phyloP scores from a whole-genome alignment of 352 stramenopile species.

The Globisporangium emineosum region DNA sequence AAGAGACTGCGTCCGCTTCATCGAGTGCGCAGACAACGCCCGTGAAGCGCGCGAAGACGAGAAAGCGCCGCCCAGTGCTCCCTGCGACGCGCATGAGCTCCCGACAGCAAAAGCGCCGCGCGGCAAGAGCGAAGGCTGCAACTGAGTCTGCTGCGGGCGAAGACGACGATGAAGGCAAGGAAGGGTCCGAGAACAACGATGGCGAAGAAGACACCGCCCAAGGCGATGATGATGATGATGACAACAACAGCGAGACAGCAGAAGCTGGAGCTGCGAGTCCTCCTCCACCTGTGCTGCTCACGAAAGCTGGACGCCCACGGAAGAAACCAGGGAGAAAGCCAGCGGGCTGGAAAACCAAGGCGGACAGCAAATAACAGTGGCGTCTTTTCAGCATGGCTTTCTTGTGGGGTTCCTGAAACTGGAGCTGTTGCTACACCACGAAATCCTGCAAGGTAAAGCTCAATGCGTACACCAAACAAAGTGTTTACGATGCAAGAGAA shows the following conservation, averaged over 20 bases:
- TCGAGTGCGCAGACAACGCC: conserved; percentile 19
- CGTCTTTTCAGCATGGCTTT: no score
- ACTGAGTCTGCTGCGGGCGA: conserved; percentile 10
- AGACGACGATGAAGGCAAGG: conserved; percentile 15
- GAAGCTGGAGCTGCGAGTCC: not conserved
- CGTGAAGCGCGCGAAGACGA: conserved; percentile 33
- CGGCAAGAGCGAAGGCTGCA: conserved; percentile 33
- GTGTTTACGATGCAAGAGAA: no score
- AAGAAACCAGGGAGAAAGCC: conserved; percentile 62
- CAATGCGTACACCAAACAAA: no score
- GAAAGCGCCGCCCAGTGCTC: conserved; percentile 41
- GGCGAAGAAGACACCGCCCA: conserved; percentile 25
- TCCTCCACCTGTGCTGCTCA: conserved; percentile 24
- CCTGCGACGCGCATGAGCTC: conserved; percentile 64
- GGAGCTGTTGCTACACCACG: no score
- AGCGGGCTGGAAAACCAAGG: conserved; percentile 15
- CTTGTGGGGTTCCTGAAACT: no score
- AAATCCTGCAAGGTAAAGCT: no score
- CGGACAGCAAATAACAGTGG: not conserved
- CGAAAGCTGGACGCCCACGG: conserved; percentile 38
- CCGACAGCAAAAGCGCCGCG: conserved; percentile 58
- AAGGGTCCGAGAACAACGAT: conserved; percentile 17
- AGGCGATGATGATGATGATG: conserved; percentile 33
- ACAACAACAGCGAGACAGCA: conserved; percentile 18
- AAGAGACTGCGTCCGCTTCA: conserved; percentile 15